phyloP scores from a whole-genome alignment of 106 monocot genomes.

The Alisma plantagoaquatica region DNA sequence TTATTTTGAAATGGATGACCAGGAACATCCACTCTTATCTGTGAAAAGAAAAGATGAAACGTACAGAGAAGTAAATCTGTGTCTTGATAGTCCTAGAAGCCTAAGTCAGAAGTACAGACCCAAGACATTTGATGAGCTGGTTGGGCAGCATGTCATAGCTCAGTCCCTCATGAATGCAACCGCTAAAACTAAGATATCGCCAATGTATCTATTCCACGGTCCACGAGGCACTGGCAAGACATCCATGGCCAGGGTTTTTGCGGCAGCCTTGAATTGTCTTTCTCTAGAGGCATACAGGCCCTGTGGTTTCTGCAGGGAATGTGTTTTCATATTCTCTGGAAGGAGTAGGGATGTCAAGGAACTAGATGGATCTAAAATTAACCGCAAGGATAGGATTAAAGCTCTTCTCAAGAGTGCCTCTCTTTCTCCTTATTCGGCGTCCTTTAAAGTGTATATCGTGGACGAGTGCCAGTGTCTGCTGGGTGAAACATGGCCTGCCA shows the following conservation, averaged over 20 bases:
- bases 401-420: slow-evolving; percentile 61
- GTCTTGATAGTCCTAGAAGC: slow-evolving; percentile 51
- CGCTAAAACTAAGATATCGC: slow-evolving; percentile 64
- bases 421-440: slow-evolving; percentile 48
- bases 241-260: slow-evolving; percentile 79
- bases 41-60: slow-evolving; percentile 20
- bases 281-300: slow-evolving; percentile 63
- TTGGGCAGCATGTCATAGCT: slow-evolving; percentile 67
- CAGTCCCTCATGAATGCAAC: slow-evolving; percentile 62
- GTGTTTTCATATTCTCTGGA: slow-evolving; percentile 64
- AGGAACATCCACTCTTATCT: slow-evolving; percentile 56
- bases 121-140: slow-evolving; percentile 69
- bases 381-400: slow-evolving; percentile 56
- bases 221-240: slow-evolving; percentile 91
- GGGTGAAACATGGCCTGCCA: slow-evolving; percentile 64
- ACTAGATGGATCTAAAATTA: slow-evolving; percentile 59
- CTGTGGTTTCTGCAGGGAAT: slow-evolving; percentile 80
- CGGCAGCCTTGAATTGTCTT: slow-evolving; percentile 80
- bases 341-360: slow-evolving; percentile 82
- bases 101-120: slow-evolving; percentile 90
- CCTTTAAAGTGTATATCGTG: slow-evolving; percentile 70
- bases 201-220: slow-evolving; percentile 90
- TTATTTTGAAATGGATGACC: slow-evolving; percentile 51
- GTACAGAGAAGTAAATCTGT: slow-evolving; percentile 21
- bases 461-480: slow-evolving; percentile 80